Conservation (phyloP, 176 grass and related monocot species). For the Phoenix dactylifera region DNA sequence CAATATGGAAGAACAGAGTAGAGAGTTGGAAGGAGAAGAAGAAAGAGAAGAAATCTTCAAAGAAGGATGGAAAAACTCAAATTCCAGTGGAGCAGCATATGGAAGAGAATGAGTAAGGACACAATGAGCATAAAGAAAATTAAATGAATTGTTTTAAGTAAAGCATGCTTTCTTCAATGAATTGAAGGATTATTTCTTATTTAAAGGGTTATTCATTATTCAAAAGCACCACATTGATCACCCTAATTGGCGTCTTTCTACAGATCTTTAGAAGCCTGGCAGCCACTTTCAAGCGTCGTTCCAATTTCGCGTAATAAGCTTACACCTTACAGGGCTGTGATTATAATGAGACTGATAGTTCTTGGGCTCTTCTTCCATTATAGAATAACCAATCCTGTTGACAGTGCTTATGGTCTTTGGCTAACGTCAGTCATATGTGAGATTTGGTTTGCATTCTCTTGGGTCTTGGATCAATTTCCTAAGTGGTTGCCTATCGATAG, state of each 20-base stretch:
- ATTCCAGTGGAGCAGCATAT: conserved; percentile 72
- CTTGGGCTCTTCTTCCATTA: conserved; percentile 98
- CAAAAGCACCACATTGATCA: background rate
- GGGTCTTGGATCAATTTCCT: conserved; percentile 99
- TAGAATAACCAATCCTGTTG: conserved; percentile 87
- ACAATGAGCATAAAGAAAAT: conserved; percentile 20
- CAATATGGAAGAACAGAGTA: conserved; percentile 97
- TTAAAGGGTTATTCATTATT: background rate
- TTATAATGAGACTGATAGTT: conserved; percentile 88
- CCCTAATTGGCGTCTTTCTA: conserved; percentile 24
- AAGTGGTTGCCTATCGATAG: conserved; percentile 93
- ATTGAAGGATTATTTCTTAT: background rate
- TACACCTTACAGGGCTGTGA: conserved; percentile 89
- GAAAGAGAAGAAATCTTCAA: conserved; percentile 66
- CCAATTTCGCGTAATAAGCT: conserved; percentile 96
- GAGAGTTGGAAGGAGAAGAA: conserved; percentile 99
- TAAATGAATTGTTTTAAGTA: conserved; percentile 12
- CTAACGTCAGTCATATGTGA: conserved; percentile 94
- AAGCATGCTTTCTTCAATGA: background rate
- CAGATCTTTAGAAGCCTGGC: conserved; percentile 70
- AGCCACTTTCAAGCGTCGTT: conserved; percentile 73
- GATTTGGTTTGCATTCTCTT: conserved; percentile 97
- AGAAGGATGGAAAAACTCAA: conserved; percentile 47
- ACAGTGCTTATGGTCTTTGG: conserved; percentile 88
- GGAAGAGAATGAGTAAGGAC: conserved; percentile 83